Base-by-base conservation (phyloP, 768 basidiomycete genomes). In the Strobilomyces dryophilus region DNA sequence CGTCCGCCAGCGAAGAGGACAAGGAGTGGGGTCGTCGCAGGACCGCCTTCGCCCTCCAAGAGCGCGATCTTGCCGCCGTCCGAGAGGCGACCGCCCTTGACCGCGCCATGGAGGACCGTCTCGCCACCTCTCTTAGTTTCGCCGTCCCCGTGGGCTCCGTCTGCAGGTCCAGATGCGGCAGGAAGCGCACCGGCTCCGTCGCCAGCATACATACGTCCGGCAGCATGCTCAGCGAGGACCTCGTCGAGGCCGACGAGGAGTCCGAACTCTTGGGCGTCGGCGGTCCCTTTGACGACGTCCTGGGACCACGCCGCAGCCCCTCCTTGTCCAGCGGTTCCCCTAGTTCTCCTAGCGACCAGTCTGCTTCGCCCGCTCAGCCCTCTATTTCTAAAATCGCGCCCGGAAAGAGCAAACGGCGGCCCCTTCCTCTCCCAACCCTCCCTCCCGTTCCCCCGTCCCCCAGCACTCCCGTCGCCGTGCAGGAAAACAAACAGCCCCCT, bases 61-160 rank as follows among this genome's bases (percentile, higher is more conserved):
- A 74, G n/a, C 36, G 21, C 14, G 83, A 88, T 59, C 81, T 75
- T 61, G 70, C 71, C 18, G 68, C 81, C 40, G 73, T 88, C 45
- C 80, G 81, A 51, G 90, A 92, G 72, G 90, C 91, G n/a, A 80
- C 75, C 45, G 87, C 83, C 15, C 79, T 93, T 35, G 90, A 93
- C 72, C 87, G 84, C 65, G 90, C 88, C 37, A 92, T 92, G 90
- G 88, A 92, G 63, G 82, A 89, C 55, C 86, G 90, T 53, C 74
- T 87, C 45, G 84, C 87, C 11, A 88, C 87, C 20, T 89, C 87
- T 41, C 59, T 84, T 29, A 74, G 74, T 10, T 87, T 81, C 5
- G 83, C 82, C 21, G 63, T 81, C n/a, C 83, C 84, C 37, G 83
- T 86, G 82, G 84, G 83, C 36, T 59, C 76, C 15, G 81, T 80